phyloP scores from a whole-genome alignment of 1,284 basidiomycete species.

The Ustilago trichophora region DNA sequence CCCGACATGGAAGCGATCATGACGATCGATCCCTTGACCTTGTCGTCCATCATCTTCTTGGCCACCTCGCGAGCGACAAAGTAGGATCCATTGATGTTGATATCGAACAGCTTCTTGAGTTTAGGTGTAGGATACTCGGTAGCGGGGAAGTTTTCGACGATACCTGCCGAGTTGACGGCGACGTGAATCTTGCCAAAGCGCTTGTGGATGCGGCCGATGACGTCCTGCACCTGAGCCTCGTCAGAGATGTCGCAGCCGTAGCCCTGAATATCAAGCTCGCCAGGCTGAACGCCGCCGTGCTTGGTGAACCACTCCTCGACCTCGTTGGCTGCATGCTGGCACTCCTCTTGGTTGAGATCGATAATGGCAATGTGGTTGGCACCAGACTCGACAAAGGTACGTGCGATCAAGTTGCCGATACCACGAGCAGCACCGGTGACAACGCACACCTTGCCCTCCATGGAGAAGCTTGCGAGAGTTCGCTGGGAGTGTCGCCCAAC shows the following conservation, averaged over 20 bases:
- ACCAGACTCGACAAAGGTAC: constrained; percentile 87
- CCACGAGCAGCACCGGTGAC: constrained; percentile 95
- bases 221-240: constrained; percentile 69
- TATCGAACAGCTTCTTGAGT: constrained; percentile 75
- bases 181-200: constrained; percentile 83
- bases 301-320: constrained; percentile 73
- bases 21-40: constrained; percentile 78
- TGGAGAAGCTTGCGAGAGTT: constrained; percentile 57
- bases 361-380: constrained; percentile 83
- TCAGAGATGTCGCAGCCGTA: constrained; percentile 87
- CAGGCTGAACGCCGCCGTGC: constrained; percentile 73
- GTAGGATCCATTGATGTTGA: constrained; percentile 85
- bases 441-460: constrained; percentile 78
- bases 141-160: constrained; percentile 90
- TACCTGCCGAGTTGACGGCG: constrained; percentile 71
- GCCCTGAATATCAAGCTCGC: constrained; percentile 78
- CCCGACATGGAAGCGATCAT: constrained; percentile 87
- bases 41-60: constrained; percentile 71
- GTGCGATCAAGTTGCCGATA: constrained; percentile 66
- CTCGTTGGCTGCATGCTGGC: constrained; percentile 77
- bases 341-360: constrained; percentile 81
- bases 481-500: constrained; percentile 52
- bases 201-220: constrained; percentile 57
- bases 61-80: constrained; percentile 94
- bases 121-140: constrained; percentile 76